A percentile compares a stretch with the other conserved stretches of the same genome.
phyloP scores from a whole-genome alignment of 2,329 filamentous ascomycete genomes.

The Phyllosticta capitalensis region DNA sequence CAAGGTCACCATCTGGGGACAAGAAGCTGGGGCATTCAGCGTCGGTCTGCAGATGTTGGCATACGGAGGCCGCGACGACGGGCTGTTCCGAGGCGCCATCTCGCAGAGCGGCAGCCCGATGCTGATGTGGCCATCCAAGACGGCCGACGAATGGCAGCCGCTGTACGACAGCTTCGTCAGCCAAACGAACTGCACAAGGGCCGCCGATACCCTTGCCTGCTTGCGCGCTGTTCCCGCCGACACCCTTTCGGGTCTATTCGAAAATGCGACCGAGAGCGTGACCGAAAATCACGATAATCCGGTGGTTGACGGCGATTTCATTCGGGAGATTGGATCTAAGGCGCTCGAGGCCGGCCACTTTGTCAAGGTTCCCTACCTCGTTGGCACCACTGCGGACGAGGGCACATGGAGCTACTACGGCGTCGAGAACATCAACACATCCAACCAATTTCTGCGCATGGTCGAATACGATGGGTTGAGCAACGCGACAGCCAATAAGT shows the following conservation, averaged over 20 bases:
- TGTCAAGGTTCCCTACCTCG: conserved; percentile 52
- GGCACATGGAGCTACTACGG: conserved; percentile 48
- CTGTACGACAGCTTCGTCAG: conserved; percentile 54
- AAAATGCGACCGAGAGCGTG: no score
- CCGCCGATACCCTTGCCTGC: conserved; percentile 25
- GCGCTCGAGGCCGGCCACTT: conserved; percentile 41
- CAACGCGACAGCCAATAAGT: conserved; percentile 24
- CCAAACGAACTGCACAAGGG: conserved; percentile 16
- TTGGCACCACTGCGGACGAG: conserved; percentile 57
- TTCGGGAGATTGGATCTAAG: conserved; percentile 17
- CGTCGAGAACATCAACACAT: conserved; percentile 41
- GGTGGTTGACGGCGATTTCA: conserved; percentile 20
- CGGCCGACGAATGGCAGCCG: no score
- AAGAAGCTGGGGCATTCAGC: conserved; percentile 28
- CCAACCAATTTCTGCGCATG: conserved; percentile 28
- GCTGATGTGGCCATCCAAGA: no score
- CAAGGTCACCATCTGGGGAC: conserved; percentile 31
- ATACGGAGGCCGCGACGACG: conserved; percentile 33
- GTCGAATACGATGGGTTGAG: conserved; percentile 21
- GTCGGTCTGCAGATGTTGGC: conserved; percentile 30
- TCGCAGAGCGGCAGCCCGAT: conserved; percentile 27
- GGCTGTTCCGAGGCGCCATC: conserved; percentile 31
- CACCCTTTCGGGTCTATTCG: no score
- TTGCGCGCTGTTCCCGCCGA: conserved; percentile 20
- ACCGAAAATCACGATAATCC: conserved; percentile 16